phyloP scores from a whole-genome alignment of 306 rosid genomes.

The Prosopis cineraria region DNA sequence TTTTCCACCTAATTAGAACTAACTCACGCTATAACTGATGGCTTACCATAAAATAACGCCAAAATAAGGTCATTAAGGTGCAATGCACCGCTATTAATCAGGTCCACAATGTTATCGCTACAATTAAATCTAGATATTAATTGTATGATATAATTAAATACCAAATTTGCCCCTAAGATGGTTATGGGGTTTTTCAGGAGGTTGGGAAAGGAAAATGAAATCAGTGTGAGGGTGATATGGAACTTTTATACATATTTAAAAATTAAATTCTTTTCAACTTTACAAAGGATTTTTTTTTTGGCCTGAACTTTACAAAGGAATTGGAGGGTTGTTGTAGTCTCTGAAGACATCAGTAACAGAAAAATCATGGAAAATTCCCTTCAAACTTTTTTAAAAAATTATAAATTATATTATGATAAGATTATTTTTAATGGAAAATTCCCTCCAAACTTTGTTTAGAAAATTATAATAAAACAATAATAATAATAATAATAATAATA shows the following conservation, averaged over 20 bases:
- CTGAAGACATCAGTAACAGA: constrained; percentile 30
- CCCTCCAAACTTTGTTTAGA: no score
- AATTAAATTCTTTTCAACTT: neutral
- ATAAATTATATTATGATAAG: no score
- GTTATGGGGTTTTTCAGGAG: neutral
- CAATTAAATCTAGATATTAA: neutral
- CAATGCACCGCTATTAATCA: neutral
- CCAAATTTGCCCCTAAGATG: neutral
- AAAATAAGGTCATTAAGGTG: neutral
- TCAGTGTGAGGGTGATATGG: neutral
- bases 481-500: no score
- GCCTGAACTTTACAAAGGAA: constrained; percentile 10
- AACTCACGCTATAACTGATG: neutral
- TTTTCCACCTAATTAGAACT: neutral
- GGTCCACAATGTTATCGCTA: neutral
- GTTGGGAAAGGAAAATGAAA: neutral
- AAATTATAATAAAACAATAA: no score
- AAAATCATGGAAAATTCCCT: neutral
- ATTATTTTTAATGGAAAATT: no score
- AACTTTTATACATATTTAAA: neutral
- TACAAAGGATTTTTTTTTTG: no score
- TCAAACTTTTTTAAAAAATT: neutral
- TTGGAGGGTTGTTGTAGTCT: constrained; percentile 31
- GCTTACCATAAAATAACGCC: neutral
- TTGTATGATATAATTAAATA: neutral